Percentiles rank a stretch among this genome's conserved stretches.
phyloP scores from a whole-genome alignment of 768 basidiomycete genomes.

The Calocera viscosa region DNA sequence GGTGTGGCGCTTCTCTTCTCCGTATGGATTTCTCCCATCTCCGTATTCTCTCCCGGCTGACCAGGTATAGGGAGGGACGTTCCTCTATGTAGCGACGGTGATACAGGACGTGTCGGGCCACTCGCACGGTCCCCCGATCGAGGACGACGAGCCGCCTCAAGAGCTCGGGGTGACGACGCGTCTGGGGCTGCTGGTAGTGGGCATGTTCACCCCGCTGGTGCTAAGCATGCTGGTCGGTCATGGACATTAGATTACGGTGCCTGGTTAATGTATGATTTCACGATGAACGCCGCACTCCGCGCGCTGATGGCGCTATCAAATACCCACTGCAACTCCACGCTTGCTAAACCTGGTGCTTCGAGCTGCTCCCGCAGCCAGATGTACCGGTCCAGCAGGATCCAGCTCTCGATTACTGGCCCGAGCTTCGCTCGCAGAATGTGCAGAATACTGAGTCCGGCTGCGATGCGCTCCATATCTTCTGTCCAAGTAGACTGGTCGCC shows the following conservation, averaged over 20 bases:
- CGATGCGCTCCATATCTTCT: neutral
- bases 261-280: neutral
- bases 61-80: constrained; percentile 64
- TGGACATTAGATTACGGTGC: constrained; percentile 24
- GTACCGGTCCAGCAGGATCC: constrained; percentile 4
- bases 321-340: neutral
- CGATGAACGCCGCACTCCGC: constrained; percentile 1
- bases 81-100: constrained; percentile 87
- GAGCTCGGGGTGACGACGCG: constrained; percentile 38
- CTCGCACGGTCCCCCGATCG: constrained; percentile 32
- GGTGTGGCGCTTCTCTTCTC: constrained; percentile 74
- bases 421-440: constrained; percentile 1
- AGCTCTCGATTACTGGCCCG: constrained; percentile 1
- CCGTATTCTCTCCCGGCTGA: neutral
- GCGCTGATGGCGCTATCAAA: constrained; percentile 2
- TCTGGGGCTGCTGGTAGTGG: constrained; percentile 43
- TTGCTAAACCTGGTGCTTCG: neutral
- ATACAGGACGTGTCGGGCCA: constrained; percentile 52
- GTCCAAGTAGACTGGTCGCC: neutral
- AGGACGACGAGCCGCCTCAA: constrained; percentile 22
- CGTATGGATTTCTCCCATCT: constrained; percentile 35
- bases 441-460: neutral
- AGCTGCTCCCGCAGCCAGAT: neutral
- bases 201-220: constrained; percentile 60
- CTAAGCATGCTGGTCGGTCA: constrained; percentile 52